A percentile compares a stretch with the other conserved stretches of the same genome.
Evolutionary conservation across 1,139 yeast genomes (phyloP).

Genomic region (Kodamaea suecica): DNA sequence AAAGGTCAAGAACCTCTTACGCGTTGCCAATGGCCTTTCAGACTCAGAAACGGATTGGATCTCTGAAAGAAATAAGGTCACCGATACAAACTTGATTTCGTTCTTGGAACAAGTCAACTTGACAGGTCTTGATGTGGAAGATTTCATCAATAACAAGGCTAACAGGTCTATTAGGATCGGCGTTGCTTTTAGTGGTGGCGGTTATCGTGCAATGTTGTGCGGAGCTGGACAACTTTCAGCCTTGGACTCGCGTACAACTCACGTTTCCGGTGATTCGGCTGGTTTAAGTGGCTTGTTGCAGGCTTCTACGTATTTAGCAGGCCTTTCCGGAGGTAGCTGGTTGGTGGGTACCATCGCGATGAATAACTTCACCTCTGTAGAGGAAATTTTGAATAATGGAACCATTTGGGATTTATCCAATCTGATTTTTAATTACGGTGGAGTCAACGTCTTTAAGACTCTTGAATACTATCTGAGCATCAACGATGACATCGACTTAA

Average conservation of each 20-base stretch:
- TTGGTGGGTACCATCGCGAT: constrained; percentile 73
- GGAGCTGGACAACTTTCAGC: constrained; percentile 30
- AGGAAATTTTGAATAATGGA: constrained; percentile 48
- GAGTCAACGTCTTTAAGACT: constrained; percentile 59
- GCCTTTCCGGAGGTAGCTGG: constrained; percentile 89
- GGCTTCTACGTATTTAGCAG: constrained; percentile 69
- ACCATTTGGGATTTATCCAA: constrained; percentile 69
- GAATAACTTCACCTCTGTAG: constrained; percentile 78
- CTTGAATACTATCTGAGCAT: constrained; percentile 55
- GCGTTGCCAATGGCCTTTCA: constrained; percentile 19
- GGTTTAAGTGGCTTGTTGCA: constrained; percentile 82
- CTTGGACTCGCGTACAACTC: constrained; percentile 21
- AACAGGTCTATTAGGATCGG: constrained; percentile 22
- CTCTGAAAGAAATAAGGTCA: constrained; percentile 18
- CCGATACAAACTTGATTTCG: constrained; percentile 18
- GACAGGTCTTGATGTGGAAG: constrained; percentile 20
- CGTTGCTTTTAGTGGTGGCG: constrained; percentile 27
- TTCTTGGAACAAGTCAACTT: constrained; percentile 20
- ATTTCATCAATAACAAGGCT: constrained; percentile 19
- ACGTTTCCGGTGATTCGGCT: constrained; percentile 40
- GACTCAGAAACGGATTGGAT: constrained; percentile 20
- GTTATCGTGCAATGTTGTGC: constrained; percentile 26
- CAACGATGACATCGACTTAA: constrained; percentile 52
- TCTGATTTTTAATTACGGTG: constrained; percentile 66
- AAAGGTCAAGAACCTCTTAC: constrained; percentile 12